A percentile compares a stretch with the other conserved stretches of the same genome.
phyloP scores from a whole-genome alignment of 257 asterid genomes.

The Solanum microdontum region DNA sequence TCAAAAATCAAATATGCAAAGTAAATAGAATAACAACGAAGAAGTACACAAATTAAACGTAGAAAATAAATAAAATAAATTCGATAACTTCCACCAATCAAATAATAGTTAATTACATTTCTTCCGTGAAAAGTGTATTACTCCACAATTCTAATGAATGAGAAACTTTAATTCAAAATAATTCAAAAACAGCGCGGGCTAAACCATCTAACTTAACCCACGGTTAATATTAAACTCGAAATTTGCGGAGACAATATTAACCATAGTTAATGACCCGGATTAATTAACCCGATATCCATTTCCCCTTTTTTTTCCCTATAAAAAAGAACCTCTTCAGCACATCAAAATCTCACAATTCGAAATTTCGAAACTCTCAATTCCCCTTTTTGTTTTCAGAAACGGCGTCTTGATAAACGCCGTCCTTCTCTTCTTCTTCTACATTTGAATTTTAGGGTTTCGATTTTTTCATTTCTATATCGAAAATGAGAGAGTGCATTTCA shows the following conservation, averaged over 20 bases:
- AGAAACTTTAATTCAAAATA: background rate
- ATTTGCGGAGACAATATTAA: background rate
- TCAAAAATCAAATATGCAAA: background rate
- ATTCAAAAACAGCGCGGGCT: background rate
- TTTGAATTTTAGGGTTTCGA: background rate
- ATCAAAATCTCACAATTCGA: background rate
- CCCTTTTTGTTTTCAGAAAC: background rate
- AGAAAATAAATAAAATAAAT: background rate
- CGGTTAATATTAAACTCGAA: background rate
- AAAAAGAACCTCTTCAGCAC: background rate
- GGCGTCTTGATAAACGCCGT: conserved; percentile 15
- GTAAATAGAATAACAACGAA: background rate
- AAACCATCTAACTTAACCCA: background rate
- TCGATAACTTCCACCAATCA: background rate
- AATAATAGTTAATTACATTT: background rate
- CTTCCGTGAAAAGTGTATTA: background rate
- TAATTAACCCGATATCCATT: background rate
- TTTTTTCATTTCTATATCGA: background rate
- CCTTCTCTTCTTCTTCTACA: background rate
- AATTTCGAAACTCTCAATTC: background rate
- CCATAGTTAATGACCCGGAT: background rate
- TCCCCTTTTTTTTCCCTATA: background rate
- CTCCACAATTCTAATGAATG: background rate
- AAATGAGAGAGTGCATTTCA: conserved; percentile 8
- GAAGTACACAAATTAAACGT: background rate